These are phyloP conservation scores for Colletotrichum kahawae DNA, from an alignment of 2,329 filamentous ascomycete genomes.

Conservation along the genomic window DNA sequence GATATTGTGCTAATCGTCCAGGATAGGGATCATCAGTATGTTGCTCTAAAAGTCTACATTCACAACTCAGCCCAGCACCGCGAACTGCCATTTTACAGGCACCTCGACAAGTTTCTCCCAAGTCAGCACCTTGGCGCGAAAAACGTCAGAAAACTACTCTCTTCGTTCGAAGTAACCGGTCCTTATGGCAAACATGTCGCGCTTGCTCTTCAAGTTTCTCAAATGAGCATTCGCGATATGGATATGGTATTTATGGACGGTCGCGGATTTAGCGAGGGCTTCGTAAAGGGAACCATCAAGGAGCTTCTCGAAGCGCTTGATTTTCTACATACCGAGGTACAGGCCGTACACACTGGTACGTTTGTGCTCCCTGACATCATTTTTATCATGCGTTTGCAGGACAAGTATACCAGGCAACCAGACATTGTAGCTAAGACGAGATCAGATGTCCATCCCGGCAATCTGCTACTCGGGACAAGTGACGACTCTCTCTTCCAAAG, in stretches of 20 bases:
- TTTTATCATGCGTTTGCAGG: not conserved
- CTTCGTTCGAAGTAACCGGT: conserved; percentile 25
- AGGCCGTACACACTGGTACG: conserved; percentile 36
- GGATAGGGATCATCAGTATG: conserved; percentile 29
- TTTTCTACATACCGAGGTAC: conserved; percentile 37
- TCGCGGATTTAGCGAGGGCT: conserved; percentile 27
- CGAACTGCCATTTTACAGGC: conserved; percentile 26
- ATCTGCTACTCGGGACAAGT: conserved; percentile 32
- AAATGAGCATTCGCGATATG: conserved; percentile 38
- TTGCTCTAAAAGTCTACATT: conserved; percentile 36
- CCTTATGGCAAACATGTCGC: conserved; percentile 27
- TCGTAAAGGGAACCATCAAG: conserved; percentile 33
- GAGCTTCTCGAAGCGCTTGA: conserved; percentile 37
- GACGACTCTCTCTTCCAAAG: conserved; percentile 26
- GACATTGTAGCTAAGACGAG: not conserved
- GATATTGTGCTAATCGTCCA: not conserved
- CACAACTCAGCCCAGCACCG: conserved; percentile 26
- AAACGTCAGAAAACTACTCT: conserved; percentile 25
- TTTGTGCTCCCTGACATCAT: not conserved
- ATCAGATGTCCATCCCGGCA: conserved; percentile 4
- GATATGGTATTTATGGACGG: conserved; percentile 28
- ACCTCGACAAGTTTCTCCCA: not conserved
- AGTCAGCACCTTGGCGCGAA: conserved; percentile 15
- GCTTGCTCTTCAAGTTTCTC: conserved; percentile 28
- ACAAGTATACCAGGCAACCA: not conserved